These are phyloP conservation scores for Cystobasidiaceae sp. DNA, from an alignment of 1,284 basidiomycete genomes.

Conservation along the genomic window DNA sequence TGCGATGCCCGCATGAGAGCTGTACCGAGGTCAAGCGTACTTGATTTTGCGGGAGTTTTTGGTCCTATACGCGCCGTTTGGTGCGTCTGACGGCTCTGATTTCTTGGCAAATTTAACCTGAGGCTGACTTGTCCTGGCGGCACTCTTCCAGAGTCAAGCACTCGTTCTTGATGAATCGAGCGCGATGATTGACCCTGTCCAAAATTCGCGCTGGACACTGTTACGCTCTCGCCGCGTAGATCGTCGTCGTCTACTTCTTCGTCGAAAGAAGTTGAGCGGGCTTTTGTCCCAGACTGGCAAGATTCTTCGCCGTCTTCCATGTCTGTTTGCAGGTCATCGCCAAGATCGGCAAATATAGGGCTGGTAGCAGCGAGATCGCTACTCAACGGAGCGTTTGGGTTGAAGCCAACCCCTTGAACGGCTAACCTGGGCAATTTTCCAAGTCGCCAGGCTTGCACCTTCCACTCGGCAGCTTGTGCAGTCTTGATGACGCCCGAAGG, in stretches of 20 bases:
- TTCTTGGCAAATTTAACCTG: too few species aligned
- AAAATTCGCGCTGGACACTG: too few species aligned
- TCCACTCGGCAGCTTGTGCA: constrained; percentile 95
- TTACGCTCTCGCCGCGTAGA: too few species aligned
- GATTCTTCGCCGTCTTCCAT: neutral
- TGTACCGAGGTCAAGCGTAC: constrained; percentile 48
- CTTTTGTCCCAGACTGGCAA: too few species aligned
- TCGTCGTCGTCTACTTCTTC: too few species aligned
- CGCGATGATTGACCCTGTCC: too few species aligned
- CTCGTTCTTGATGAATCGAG: too few species aligned
- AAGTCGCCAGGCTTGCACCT: constrained; percentile 89
- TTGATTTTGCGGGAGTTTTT: neutral
- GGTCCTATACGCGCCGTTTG: too few species aligned
- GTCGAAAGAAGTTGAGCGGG: too few species aligned
- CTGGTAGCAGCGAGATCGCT: constrained; percentile 2
- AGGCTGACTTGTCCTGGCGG: too few species aligned
- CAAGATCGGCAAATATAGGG: constrained; percentile 2
- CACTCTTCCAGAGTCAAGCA: too few species aligned
- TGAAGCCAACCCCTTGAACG: constrained; percentile 73
- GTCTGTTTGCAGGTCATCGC: neutral
- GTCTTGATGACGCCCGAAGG: constrained; percentile 89
- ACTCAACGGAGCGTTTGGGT: constrained; percentile 35
- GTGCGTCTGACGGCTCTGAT: too few species aligned
- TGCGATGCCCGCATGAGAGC: constrained; percentile 90
- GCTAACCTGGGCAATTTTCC: constrained; percentile 82